Evolutionary conservation across 805 yeast genomes (phyloP), one percentile per base, ranked within the genome.

Genomic region (Dipodascopsis tothii): DNA sequence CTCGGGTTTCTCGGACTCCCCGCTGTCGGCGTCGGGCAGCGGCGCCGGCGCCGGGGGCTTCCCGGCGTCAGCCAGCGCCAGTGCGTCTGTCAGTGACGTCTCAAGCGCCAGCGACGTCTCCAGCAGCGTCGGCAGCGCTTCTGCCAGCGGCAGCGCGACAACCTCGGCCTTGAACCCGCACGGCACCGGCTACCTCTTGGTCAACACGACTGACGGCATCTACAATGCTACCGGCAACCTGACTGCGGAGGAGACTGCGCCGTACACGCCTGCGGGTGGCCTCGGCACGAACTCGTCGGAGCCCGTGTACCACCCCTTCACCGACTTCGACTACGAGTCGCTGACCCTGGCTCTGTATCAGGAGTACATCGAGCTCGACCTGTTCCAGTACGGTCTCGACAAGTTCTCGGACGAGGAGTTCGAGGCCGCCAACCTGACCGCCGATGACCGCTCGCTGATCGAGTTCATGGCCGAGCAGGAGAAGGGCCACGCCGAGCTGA

Each of bases 381-480:
- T 39, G 22, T 43, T 43, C 36, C 34, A 39, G 18, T 34, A 22
- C 20, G 43, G 39, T 14, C 44, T 43, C n/a, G 20, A 35, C 22
- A 22, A 2, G 18, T 43, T 43, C 40, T 32, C 45, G 16, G 39
- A 21, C 11, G 39, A 5, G 9, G 43, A 43, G 14, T 43, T 43
- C 18, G 34, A 43, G n/a, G 33, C 3, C 2, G 38, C 27, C 11
- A 46, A 46, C 23, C 25, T 43, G 3, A 28, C 21, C 14, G 39
- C 35, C 11, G 37, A 32, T 7, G 43, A 43, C 39, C 36, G 38
- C 19, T 34, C 33, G 21, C 33, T 43, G 19, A 33, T 43, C 21
- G 34, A 40, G 39, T 43, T 43, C 34, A 39, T 43, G 46, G 46
- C 46, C 17, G 39, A 43, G 21, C 46, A 43, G 34, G 46, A 43